These are phyloP conservation scores for Trichoderma guizhouense DNA, from an alignment of 2,329 filamentous ascomycete species.

Conservation along the genomic window DNA sequence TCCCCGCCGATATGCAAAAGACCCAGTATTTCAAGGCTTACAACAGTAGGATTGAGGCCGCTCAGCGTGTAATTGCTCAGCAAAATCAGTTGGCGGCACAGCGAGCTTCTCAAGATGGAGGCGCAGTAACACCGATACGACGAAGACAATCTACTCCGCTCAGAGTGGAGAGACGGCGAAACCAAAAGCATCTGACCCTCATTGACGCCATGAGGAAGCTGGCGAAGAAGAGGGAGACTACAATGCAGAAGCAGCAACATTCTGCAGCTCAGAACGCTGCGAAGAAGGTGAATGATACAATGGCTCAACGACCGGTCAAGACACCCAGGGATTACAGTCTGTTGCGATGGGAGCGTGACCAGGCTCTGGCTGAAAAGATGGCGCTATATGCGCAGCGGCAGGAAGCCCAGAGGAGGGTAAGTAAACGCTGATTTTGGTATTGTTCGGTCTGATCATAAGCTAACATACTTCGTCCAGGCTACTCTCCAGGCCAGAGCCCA, in stretches of 20 bases:
- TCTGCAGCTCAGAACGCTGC: constrained; percentile 73
- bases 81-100: constrained; percentile 51
- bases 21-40: constrained; percentile 87
- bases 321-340: constrained; percentile 90
- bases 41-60: constrained; percentile 57
- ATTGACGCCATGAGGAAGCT: constrained; percentile 95
- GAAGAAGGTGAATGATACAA: constrained; percentile 72
- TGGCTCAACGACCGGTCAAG: constrained; percentile 54
- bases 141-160: constrained; percentile 75
- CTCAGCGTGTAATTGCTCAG: constrained; percentile 52
- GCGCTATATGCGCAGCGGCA: constrained; percentile 56
- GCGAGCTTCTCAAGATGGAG: constrained; percentile 45
- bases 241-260: constrained; percentile 83
- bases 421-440: constrained; percentile 25
- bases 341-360: constrained; percentile 82
- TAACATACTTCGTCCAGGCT: constrained; percentile 34
- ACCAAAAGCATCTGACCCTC: constrained; percentile 81
- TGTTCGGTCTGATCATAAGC: constrained; percentile 16
- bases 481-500: constrained; percentile 47
- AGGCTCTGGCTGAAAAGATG: constrained; percentile 61
- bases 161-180: constrained; percentile 80
- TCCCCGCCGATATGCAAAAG: constrained; percentile 91
- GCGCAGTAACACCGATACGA: constrained; percentile 41
- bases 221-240: constrained; percentile 87
- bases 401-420: constrained; percentile 55